Percentiles rank a stretch among this genome's conserved stretches.
These are phyloP conservation scores for Talaromyces trachyspermus DNA, from an alignment of 495 filamentous ascomycete genomes.

Conservation along the genomic window DNA sequence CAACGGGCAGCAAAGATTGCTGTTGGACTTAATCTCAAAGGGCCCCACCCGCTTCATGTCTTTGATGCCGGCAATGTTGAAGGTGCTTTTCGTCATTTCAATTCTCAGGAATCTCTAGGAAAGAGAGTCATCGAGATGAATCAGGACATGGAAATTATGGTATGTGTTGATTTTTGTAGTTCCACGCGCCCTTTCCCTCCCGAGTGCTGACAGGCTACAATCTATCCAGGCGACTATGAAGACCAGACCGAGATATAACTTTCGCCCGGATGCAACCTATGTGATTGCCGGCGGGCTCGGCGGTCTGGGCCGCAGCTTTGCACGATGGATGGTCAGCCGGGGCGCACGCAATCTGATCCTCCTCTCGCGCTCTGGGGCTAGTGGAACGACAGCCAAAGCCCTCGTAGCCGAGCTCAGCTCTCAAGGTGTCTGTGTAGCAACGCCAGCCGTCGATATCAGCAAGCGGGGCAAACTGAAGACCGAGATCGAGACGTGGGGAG, in stretches of 20 bases:
- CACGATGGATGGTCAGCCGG: constrained; percentile 10
- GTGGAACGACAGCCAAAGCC: not conserved
- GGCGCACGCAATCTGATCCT: constrained; percentile 17
- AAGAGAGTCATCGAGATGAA: constrained; percentile 1
- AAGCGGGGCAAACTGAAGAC: constrained; percentile 16
- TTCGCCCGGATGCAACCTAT: constrained; percentile 12
- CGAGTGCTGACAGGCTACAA: not conserved
- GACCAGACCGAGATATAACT: not conserved
- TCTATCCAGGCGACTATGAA: constrained; percentile 1
- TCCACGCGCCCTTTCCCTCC: not conserved
- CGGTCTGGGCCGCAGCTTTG: constrained; percentile 13
- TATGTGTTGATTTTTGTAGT: not conserved
- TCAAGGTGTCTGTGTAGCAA: constrained; percentile 14
- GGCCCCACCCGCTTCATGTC: not conserved
- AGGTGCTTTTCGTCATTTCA: not conserved
- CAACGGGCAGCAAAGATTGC: not conserved
- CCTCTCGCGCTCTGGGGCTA: constrained; percentile 15
- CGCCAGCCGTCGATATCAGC: constrained; percentile 33
- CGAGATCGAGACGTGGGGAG: constrained; percentile 14
- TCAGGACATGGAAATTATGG: not conserved
- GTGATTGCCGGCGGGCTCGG: constrained; percentile 18
- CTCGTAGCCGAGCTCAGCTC: constrained; percentile 9
- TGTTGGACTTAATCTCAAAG: not conserved
- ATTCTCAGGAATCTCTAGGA: not conserved
- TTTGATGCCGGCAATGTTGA: constrained; percentile 1